Base-by-base conservation (phyloP, 2,329 filamentous ascomycete species). In the Fusarium sp. region DNA sequence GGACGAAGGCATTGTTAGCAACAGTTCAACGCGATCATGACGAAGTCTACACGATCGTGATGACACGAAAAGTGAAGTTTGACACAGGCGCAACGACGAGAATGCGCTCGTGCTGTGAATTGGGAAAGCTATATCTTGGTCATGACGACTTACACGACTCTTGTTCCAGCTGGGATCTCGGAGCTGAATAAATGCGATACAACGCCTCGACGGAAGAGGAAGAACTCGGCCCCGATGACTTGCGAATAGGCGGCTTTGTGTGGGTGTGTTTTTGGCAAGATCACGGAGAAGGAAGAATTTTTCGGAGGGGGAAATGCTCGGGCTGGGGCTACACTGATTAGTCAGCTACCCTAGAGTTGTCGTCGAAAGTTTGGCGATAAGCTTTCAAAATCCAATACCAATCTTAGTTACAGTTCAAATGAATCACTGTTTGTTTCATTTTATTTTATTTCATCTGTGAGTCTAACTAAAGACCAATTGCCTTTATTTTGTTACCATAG, bases 181-280 rank as follows among this genome's bases (percentile, higher is more conserved):
- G 80, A 81, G 71, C 79, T 80, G 79, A 79, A 80, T 82, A 81
- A 82, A 81, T 82, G 80, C 79, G 80, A 81, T 77, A 79, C 79
- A 76, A 74, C 72, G 72, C 73, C 72, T 78, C 75, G 78, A 81
- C 82, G 82, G 82, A 83, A 81, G 78, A 83, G 82, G 82, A 83
- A 83, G 81, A 83, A 83, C 81, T 82, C 81, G 78, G 78, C 76
- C 68, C 73, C 73, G 73, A 75, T 61, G 73, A 75, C 71, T 70
- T 70, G 70, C 55, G 55, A 62, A 58, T 76, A 78, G 62, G 72
- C 74, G 65, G 56, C 66, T 68, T 68, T 72, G 73, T 76, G 74
- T 77, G 77, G 71, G 75, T 78, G 76, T 79, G 76, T 79, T 79
- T 69, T 78, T 77, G 72, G 70, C 70, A 69, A 71, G 69, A 74